Evolutionary conservation across 2,329 filamentous ascomycete species (phyloP).

Genomic region (Emergomyces orientalis): DNA sequence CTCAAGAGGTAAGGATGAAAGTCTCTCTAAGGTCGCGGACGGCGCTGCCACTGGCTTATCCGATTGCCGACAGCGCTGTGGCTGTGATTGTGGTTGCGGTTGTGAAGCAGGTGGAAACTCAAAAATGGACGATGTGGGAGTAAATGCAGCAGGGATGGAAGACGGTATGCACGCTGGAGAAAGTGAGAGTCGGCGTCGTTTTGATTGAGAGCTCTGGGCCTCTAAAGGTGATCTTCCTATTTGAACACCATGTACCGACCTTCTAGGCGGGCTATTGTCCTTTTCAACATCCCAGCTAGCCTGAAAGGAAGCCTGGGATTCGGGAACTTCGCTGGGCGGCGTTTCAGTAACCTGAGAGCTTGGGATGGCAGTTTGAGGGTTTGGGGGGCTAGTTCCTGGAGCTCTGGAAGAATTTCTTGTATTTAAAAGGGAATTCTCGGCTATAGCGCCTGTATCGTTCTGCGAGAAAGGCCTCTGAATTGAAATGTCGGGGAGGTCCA

Average conservation of each 20-base stretch:
- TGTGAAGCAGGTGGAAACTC: not conserved
- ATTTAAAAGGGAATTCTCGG: not conserved
- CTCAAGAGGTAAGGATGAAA: slow-evolving; percentile 24
- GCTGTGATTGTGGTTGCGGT: not conserved
- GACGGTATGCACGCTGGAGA: slow-evolving; percentile 10
- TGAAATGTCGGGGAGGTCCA: not conserved
- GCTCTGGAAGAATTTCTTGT: not conserved
- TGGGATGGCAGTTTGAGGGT: not conserved
- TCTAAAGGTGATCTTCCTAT: slow-evolving; percentile 13
- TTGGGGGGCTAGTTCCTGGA: not conserved
- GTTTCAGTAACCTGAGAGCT: slow-evolving; percentile 17
- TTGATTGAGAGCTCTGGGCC: slow-evolving; percentile 6
- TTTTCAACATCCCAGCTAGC: slow-evolving; percentile 7
- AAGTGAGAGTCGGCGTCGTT: slow-evolving; percentile 15
- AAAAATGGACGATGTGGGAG: not conserved
- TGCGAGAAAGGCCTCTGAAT: not conserved
- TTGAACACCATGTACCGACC: slow-evolving; percentile 8
- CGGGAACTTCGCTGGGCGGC: slow-evolving; percentile 32
- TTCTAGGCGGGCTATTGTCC: slow-evolving; percentile 3
- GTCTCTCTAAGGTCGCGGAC: not conserved
- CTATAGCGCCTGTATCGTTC: not conserved
- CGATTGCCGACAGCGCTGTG: not conserved
- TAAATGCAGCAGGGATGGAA: slow-evolving; percentile 8
- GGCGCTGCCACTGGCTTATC: not conserved
- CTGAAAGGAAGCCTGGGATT: slow-evolving; percentile 28